Conservation (phyloP, 495 filamentous ascomycete species). For the Halenospora varia region DNA sequence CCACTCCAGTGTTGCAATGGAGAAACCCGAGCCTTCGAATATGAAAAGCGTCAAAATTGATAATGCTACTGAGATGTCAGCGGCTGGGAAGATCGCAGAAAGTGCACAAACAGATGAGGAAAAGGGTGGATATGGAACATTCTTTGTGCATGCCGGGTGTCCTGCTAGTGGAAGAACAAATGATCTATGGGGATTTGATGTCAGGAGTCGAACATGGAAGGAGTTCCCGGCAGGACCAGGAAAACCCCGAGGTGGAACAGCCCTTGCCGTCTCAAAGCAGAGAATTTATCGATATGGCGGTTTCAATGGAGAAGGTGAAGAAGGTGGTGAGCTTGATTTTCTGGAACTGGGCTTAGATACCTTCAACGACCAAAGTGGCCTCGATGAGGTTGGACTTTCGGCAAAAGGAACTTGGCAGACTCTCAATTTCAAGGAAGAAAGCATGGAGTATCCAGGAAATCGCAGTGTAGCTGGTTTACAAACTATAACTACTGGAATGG, state of each 20-base stretch:
- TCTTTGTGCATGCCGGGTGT: conserved; percentile 73
- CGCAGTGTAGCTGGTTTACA: conserved; percentile 43
- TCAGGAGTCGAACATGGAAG: conserved; percentile 55
- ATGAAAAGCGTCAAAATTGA: conserved; percentile 41
- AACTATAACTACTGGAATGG: conserved; percentile 44
- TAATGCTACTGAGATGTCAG: conserved; percentile 37
- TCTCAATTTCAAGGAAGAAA: conserved; percentile 21
- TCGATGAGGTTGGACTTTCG: conserved; percentile 9
- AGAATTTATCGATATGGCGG: conserved; percentile 70
- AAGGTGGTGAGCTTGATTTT: conserved; percentile 63
- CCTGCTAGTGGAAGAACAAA: conserved; percentile 49
- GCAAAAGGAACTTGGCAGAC: conserved; percentile 20
- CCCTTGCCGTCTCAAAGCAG: conserved; percentile 51
- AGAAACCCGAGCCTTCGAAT: conserved; percentile 39
- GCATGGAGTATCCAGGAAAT: conserved; percentile 28
- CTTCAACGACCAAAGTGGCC: conserved; percentile 21
- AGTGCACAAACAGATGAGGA: conserved; percentile 39
- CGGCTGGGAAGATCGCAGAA: conserved; percentile 42
- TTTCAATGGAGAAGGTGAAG: conserved; percentile 60
- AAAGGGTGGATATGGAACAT: conserved; percentile 42
- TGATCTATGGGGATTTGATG: conserved; percentile 71
- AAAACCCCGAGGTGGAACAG: conserved; percentile 56
- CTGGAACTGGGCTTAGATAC: conserved; percentile 43
- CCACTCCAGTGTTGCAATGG: conserved; percentile 43
- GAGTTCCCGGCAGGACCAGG: conserved; percentile 57